Conservation (phyloP, 2,329 filamentous ascomycete genomes). For the Colletotrichum zoysiae region DNA sequence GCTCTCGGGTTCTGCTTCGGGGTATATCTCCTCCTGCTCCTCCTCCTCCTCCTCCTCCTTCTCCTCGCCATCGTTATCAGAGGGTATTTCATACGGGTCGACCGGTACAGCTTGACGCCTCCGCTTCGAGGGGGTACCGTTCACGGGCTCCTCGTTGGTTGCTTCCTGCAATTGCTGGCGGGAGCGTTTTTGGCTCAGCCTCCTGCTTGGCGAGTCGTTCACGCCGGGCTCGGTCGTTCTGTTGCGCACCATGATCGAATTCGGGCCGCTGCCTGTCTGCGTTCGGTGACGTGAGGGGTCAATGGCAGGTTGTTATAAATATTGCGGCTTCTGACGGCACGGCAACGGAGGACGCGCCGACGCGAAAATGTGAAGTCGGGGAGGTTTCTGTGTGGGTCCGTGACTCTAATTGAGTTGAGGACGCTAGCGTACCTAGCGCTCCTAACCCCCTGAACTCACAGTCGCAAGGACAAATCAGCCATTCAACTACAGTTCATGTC, state of each 20-base stretch:
- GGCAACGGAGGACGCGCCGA: conserved; percentile 28
- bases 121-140: conserved; percentile 51
- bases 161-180: conserved; percentile 42
- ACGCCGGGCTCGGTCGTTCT: background rate
- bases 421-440: background rate
- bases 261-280: background rate
- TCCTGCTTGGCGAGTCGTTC: conserved; percentile 18
- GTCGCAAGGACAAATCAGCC: background rate
- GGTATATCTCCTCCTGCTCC: background rate
- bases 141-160: conserved; percentile 46
- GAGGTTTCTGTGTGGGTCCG: conserved; percentile 18
- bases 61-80: background rate
- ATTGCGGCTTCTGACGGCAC: conserved; percentile 2
- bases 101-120: conserved; percentile 49
- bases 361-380: conserved; percentile 37
- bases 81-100: conserved; percentile 35
- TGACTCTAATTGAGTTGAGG: conserved; percentile 20
- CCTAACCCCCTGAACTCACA: background rate
- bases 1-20: conserved; percentile 45
- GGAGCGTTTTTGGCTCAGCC: conserved; percentile 43
- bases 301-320: background rate
- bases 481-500: background rate
- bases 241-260: conserved; percentile 17
- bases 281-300: background rate
- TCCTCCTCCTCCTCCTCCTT: background rate